These are phyloP conservation scores for Globisporangium middletonii DNA, from an alignment of 352 stramenopile genomes.

Conservation along the genomic window DNA sequence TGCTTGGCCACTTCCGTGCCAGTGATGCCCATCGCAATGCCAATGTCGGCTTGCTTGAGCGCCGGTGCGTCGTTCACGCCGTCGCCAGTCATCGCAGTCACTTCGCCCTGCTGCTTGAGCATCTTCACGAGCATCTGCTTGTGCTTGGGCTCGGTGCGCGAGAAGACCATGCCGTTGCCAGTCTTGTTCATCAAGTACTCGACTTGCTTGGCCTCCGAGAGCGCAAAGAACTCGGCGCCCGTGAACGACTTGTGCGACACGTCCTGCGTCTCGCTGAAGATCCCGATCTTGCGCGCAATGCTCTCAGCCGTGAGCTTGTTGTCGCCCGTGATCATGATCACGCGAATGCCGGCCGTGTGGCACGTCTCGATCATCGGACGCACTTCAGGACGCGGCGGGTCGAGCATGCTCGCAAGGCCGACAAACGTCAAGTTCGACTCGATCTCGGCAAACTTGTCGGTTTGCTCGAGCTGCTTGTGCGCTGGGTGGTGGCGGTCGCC, in stretches of 20 bases:
- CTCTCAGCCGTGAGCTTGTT: slow-evolving; percentile 97
- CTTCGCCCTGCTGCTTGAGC: slow-evolving; percentile 92
- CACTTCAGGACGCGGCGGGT: slow-evolving; percentile 97
- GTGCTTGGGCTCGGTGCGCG: slow-evolving; percentile 95
- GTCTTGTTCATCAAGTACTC: slow-evolving; percentile 76
- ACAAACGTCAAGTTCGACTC: slow-evolving; percentile 97
- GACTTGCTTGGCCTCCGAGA: slow-evolving; percentile 90
- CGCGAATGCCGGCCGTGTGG: slow-evolving; percentile 94
- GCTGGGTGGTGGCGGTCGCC: slow-evolving; percentile 80
- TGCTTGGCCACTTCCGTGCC: slow-evolving; percentile 98
- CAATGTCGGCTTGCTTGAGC: slow-evolving; percentile 97
- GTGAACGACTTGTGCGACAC: slow-evolving; percentile 92
- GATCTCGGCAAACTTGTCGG: slow-evolving; percentile 90
- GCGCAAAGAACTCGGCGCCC: slow-evolving; percentile 94
- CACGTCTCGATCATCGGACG: slow-evolving; percentile 94
- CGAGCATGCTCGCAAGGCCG: slow-evolving; percentile 97
- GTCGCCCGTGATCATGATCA: slow-evolving; percentile 99
- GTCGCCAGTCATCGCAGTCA: slow-evolving; percentile 98
- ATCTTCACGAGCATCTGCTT: slow-evolving; percentile 97
- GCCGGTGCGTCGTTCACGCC: slow-evolving; percentile 99
- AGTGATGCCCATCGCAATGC: slow-evolving; percentile 98
- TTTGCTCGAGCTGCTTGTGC: slow-evolving; percentile 76
- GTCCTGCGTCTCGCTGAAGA: slow-evolving; percentile 86
- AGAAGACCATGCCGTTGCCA: slow-evolving; percentile 94
- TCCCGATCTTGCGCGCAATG: slow-evolving; percentile 96